These are phyloP conservation scores for Ascoidea rubescens DNA, from an alignment of 805 yeast species.

Conservation along the genomic window DNA sequence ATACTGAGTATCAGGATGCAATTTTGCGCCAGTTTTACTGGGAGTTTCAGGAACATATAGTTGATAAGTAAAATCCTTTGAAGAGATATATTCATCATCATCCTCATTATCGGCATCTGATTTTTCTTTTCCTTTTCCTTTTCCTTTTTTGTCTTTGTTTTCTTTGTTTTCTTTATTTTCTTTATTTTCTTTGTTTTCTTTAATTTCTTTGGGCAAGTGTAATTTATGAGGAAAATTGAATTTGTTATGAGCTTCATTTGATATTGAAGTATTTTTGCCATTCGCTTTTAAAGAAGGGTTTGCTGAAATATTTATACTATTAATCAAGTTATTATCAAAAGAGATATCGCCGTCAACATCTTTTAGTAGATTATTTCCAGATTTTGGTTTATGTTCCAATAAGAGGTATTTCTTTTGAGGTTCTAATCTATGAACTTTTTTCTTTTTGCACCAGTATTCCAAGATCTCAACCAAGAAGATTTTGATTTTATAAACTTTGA, in stretches of 20 bases:
- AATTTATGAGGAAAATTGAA: background rate
- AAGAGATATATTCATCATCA: conserved; percentile 42
- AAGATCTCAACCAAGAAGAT: conserved; percentile 78
- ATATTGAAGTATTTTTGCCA: background rate
- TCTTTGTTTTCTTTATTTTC: conserved; percentile 1
- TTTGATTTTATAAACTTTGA: conserved; percentile 74
- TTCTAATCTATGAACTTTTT: conserved; percentile 84
- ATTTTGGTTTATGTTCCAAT: conserved; percentile 62
- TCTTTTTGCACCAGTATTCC: conserved; percentile 79
- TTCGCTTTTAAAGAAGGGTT: too few relatives aligned
- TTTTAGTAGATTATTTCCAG: conserved; percentile 33
- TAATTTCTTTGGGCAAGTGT: background rate
- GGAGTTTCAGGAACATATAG: conserved; percentile 58
- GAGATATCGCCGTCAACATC: conserved; percentile 17
- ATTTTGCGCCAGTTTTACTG: conserved; percentile 32
- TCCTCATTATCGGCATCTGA: conserved; percentile 19
- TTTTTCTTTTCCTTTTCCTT: background rate
- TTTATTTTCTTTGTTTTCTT: background rate
- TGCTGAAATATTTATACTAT: background rate
- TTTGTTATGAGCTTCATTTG: too few relatives aligned
- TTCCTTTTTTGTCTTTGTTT: background rate
- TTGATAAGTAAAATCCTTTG: conserved; percentile 75
- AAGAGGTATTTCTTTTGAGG: conserved; percentile 72
- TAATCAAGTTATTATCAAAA: conserved; percentile 17
- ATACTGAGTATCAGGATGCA: conserved; percentile 80